Percentiles rank a stretch among this genome's conserved stretches.
Evolutionary conservation across 305 asterid genomes (phyloP).

Genomic region (Ajuga reptans): DNA sequence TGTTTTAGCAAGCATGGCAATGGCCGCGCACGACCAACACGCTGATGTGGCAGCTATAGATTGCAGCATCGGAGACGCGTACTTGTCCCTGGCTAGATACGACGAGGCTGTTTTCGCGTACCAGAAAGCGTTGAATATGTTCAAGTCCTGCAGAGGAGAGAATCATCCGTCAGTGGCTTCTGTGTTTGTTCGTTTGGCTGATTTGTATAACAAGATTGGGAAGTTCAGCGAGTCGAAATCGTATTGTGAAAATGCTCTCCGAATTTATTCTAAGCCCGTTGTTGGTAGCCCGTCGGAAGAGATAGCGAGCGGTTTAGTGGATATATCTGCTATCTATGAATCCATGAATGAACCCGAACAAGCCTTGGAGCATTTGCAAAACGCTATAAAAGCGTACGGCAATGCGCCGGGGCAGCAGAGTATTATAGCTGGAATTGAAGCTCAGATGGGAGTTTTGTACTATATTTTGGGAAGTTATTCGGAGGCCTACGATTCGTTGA

Average conservation of each 20-base stretch:
- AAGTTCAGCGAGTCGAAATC: constrained; percentile 65
- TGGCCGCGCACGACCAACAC: constrained; percentile 64
- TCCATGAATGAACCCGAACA: constrained; percentile 58
- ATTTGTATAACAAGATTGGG: constrained; percentile 73
- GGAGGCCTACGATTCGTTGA: constrained; percentile 55
- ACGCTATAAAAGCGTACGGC: constrained; percentile 60
- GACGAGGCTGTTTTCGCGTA: constrained; percentile 78
- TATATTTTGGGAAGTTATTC: constrained; percentile 61
- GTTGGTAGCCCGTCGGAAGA: constrained; percentile 56
- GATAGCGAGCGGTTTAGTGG: constrained; percentile 79
- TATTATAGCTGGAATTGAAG: constrained; percentile 76
- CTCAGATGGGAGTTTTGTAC: constrained; percentile 84
- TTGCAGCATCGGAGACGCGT: constrained; percentile 80
- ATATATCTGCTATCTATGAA: constrained; percentile 74
- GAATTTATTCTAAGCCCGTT: constrained; percentile 49
- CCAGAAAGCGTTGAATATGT: constrained; percentile 61
- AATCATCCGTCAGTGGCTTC: constrained; percentile 71
- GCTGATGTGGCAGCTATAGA: constrained; percentile 74
- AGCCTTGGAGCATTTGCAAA: constrained; percentile 60
- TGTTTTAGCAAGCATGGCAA: constrained; percentile 80
- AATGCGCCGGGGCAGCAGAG: constrained; percentile 65
- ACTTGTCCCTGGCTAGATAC: constrained; percentile 56
- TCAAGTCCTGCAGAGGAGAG: constrained; percentile 65
- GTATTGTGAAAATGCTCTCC: constrained; percentile 70
- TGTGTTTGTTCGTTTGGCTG: constrained; percentile 71